These are phyloP conservation scores for Trichoderma koningii DNA, from an alignment of 2,329 filamentous ascomycete species.

Conservation along the genomic window DNA sequence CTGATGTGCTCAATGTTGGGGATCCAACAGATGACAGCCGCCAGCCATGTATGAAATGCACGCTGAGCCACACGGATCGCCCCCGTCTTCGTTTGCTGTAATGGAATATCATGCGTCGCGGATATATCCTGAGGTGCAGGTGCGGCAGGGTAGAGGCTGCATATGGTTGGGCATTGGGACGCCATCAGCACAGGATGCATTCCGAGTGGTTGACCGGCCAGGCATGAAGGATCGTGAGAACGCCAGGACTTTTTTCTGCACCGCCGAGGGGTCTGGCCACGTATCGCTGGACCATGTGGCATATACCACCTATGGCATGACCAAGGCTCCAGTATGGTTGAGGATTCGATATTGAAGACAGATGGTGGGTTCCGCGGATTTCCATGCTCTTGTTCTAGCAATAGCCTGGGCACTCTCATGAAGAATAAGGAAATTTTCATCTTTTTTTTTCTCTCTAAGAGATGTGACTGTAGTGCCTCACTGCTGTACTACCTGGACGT, in stretches of 20 bases:
- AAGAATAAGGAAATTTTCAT: background rate
- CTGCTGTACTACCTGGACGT: conserved; percentile 82
- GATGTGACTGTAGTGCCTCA: conserved; percentile 40
- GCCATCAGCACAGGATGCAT: conserved; percentile 47
- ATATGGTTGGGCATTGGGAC: conserved; percentile 54
- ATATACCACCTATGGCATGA: background rate
- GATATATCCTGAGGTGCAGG: conserved; percentile 28
- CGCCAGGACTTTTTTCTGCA: conserved; percentile 4
- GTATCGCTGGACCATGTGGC: background rate
- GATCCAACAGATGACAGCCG: background rate
- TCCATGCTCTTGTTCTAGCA: background rate
- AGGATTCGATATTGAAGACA: background rate
- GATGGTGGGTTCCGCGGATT: background rate
- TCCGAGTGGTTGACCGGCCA: conserved; percentile 29
- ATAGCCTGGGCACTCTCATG: too few relatives aligned
- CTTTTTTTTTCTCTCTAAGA: conserved; percentile 7
- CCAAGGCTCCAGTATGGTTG: background rate
- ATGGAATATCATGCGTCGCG: conserved; percentile 32
- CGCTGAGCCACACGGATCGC: background rate
- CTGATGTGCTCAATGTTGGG: background rate
- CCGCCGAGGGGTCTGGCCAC: conserved; percentile 13
- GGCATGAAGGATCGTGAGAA: conserved; percentile 4
- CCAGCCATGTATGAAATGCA: background rate
- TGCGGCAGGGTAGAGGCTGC: conserved; percentile 29
- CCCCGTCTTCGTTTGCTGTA: conserved; percentile 16